Evolutionary conservation across 176 grass and related monocot genomes (phyloP), one percentile per base, ranked within the genome.

Genomic region (Phyllostachys edulis): DNA sequence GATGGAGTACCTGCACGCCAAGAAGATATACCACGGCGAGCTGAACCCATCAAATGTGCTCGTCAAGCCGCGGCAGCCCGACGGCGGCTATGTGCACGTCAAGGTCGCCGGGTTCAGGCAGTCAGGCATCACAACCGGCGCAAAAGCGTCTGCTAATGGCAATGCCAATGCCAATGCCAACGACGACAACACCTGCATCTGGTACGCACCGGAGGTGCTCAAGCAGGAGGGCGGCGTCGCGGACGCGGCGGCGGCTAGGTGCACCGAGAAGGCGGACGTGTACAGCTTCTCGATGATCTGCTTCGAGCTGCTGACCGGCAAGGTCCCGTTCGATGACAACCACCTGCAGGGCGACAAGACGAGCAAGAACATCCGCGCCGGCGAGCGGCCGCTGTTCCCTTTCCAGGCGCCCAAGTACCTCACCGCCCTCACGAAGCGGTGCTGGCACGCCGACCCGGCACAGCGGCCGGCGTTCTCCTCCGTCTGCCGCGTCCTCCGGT

Each of bases 221-320:
- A 86, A 91, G 69, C 71, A 54, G 55, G 92, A 94, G 17, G 76
- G 41, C 65, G 52, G 40, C 10, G 55, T 18, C 13, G 63, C 77
- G 23, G 71, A 34, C 23, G 69, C 38, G 0, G 67, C 23, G 0
- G 62, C 20, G 3, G 68, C 17, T 0, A 88, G 84, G 59, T 67
- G 79, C 90, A 98, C 91, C 5, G 91, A 98, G 75, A 98, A 98
- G 79, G 93, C 89, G 38, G 96, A 98, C 76, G 89, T 98, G 80
- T 98, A 98, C 74, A 94, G 96, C 84, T 95, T 95, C 73, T 64
- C 80, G 9, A 95, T 95, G 96, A 90, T 98, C n/a, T 92, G 93
- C 86, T 98, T 98, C 72, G 91, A 98, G 89, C 81, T 98, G 63
- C 75, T 98, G 66, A 95, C 96, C 0, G 96, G 96, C 29, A 98